A percentile compares a stretch with the other conserved stretches of the same genome.
phyloP scores from a whole-genome alignment of 129 eudicot species.

The Flaveria robusta region DNA sequence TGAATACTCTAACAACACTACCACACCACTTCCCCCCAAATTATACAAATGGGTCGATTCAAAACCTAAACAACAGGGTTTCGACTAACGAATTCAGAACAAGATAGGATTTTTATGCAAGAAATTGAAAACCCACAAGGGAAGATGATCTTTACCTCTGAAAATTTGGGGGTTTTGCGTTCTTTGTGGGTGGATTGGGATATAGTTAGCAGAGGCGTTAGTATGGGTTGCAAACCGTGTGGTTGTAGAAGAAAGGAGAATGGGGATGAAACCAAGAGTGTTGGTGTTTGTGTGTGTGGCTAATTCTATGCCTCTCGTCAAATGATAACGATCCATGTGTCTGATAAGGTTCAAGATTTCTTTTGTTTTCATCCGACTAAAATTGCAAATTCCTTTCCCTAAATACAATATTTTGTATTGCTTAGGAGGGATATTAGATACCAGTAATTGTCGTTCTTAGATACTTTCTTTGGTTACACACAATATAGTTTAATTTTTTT shows the following conservation, averaged over 20 bases:
- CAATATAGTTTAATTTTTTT: too few species aligned
- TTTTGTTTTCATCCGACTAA: constrained; percentile 26
- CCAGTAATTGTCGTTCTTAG: too few species aligned
- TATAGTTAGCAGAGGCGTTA: constrained; percentile 23
- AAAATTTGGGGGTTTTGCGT: constrained; percentile 20
- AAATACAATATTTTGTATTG: neutral
- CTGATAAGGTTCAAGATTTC: constrained; percentile 57
- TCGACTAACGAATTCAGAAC: neutral
- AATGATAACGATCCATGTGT: constrained; percentile 45
- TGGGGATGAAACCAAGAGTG: constrained; percentile 33
- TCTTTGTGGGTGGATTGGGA: constrained; percentile 37
- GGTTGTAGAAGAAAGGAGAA: constrained; percentile 33
- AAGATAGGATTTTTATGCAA: neutral
- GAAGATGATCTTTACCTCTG: constrained; percentile 39
- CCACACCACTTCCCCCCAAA: constrained; percentile 19
- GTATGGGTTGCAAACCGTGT: constrained; percentile 31
- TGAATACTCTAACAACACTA: constrained; percentile 28
- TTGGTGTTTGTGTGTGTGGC: constrained; percentile 54
- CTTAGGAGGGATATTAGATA: neutral
- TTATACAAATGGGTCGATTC: neutral
- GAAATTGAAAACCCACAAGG: constrained; percentile 13
- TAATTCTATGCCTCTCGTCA: constrained; percentile 53
- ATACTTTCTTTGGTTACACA: too few species aligned
- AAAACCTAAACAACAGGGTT: too few species aligned
- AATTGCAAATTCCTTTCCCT: constrained; percentile 8